Base-by-base conservation (phyloP, 306 rosid species). In the Cicer judaicum region DNA sequence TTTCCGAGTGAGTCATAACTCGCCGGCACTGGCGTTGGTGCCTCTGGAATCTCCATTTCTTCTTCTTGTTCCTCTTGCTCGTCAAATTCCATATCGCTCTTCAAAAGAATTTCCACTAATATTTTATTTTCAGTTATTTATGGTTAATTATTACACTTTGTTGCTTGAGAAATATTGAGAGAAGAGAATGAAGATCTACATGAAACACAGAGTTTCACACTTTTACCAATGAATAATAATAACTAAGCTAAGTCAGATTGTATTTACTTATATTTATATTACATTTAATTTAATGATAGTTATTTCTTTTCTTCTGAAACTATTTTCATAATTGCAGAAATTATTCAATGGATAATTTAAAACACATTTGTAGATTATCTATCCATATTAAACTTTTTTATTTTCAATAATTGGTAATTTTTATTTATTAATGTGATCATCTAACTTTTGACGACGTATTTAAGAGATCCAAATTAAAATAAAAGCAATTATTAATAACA, bases 1-100 rank as follows among this genome's bases (percentile, higher is more conserved):
- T 84, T 84, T 5, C 50, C 68, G 14, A 82, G 57, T 16, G 86
- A 54, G 82, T 89, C 93, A 79, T 78, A 87, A 55, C 84, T 78
- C 14, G 84, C 73, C 1, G 84, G 81, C 66, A 19, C 19, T 18
- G 84, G 64, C 11, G 72, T 15, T 29, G 83, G 79, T 38, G 83
- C 72, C 24, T 81, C 68, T 13, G 89, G 87, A 70, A 86, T 80
- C 62, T 81, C 94, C 80, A 73, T 81, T 36, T 87, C 90, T 81
- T 87, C 93, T 61, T 84, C 87, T 40, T 84, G 85, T 24, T 88
- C 91, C 41, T 89, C 94, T 80, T 90, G 88, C 36, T 89, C 90
- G 13, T 87, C 93, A 59, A 89, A 91, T 50, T 93, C 98, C 98
- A 93, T 91, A 15, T 57, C 76, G 1, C 65, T 43, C 69, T 55